Base-by-base conservation (phyloP, 345 rosid species). In the Citrus unshiu region DNA sequence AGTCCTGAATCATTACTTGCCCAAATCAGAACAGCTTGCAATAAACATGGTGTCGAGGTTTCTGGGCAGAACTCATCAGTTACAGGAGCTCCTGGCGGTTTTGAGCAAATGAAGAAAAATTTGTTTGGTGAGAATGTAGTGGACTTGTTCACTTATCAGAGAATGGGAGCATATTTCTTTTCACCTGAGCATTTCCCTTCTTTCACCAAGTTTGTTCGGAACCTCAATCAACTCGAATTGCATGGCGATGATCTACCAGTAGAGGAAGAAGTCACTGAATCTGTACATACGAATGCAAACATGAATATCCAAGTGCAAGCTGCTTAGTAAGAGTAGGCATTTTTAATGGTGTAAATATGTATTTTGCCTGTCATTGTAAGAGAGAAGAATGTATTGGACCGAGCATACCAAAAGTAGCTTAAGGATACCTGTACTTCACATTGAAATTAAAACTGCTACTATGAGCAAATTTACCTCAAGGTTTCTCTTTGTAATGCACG, bases 131-230 rank as follows among this genome's bases (percentile, higher is more conserved):
- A 72, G 32, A 79, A 79, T 63, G 78, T 24, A 6, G 68, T 90
- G 21, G 90, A 86, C 73, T 75, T 88, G 84, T 93, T 93, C 80
- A 87, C 90, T 35, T 93, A 92, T 83, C 97, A 95, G 83, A 89
- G 99, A 83, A 95, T 93, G 99, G 99, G 99, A 81, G 99, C 97
- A 5, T 84, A 86, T 63, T 95, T 95, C 88, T 95, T 95, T 89
- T 93, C 99, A 3, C 99, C 99, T 0, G 94, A 92, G 58, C 98
- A 93, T 85, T 93, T 95, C 56, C 96, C 93, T 35, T 82, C 85
- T 7, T 95, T 95, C 82, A 89, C 96, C 3, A 80, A 84, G 71
- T 92, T 95, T 78, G 91, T 92, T 14, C 83, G 94, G 78, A 87
- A 86, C 82, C 84, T 92, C 30, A 81, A 77, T 74, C 92, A 88